phyloP scores from a whole-genome alignment of 1,139 yeast genomes.

The Fermentozyma sake region DNA sequence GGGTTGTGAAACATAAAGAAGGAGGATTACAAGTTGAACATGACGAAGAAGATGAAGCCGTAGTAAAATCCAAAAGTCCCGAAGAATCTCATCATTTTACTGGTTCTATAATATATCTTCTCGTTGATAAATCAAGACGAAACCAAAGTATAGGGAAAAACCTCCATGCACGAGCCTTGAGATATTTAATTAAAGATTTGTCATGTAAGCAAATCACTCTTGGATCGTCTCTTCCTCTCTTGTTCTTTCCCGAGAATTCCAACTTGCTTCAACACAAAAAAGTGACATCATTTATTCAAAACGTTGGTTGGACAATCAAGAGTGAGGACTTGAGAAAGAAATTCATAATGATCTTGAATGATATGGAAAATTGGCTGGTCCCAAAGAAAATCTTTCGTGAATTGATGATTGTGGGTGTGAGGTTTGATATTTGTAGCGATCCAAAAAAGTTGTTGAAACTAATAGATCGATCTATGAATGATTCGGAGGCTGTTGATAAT shows the following conservation, averaged over 20 bases:
- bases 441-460: conserved; percentile 35
- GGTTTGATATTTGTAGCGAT: conserved; percentile 51
- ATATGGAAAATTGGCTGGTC: conserved; percentile 46
- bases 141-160: conserved; percentile 57
- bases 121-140: conserved; percentile 56
- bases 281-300: conserved; percentile 28
- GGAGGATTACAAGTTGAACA: conserved; percentile 12
- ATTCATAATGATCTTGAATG: conserved; percentile 34
- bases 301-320: conserved; percentile 35
- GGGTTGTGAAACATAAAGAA: conserved; percentile 37
- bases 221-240: conserved; percentile 53
- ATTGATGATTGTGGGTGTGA: conserved; percentile 55
- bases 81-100: too few species aligned
- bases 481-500: conserved; percentile 6
- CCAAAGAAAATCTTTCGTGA: conserved; percentile 53
- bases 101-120: conserved; percentile 47
- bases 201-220: conserved; percentile 39
- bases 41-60: too few species aligned
- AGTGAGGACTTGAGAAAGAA: conserved; percentile 16
- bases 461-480: conserved; percentile 18
- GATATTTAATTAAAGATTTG: conserved; percentile 45
- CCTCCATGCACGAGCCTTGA: conserved; percentile 51
- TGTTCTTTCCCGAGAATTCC: conserved; percentile 36
- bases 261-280: conserved; percentile 11
- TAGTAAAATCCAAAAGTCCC: too few species aligned